phyloP scores from a whole-genome alignment of 2,329 filamentous ascomycete species.

The Escovopsis sp. region DNA sequence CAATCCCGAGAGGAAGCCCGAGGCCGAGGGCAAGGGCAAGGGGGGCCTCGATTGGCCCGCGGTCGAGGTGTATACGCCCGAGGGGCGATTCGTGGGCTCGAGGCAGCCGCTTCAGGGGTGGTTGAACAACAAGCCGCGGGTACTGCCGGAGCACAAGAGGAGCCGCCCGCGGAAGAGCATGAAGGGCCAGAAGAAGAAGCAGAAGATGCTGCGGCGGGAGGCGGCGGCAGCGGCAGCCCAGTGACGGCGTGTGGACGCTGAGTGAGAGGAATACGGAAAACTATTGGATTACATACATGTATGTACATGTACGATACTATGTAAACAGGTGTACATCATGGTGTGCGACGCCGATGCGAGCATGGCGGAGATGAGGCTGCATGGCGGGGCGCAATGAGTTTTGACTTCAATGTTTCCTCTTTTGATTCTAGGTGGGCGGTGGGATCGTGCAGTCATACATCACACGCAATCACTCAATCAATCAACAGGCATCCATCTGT shows the following conservation, averaged over 20 bases:
- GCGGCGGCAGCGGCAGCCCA: not conserved
- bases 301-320: no score
- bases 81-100: slow-evolving; percentile 62
- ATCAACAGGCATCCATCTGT: no score
- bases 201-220: slow-evolving; percentile 15
- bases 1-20: not conserved
- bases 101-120: slow-evolving; percentile 59
- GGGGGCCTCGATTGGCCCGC: slow-evolving; percentile 41
- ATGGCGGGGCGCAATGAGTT: no score
- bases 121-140: slow-evolving; percentile 42
- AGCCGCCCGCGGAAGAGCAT: slow-evolving; percentile 53
- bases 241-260: slow-evolving; percentile 2
- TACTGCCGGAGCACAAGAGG: slow-evolving; percentile 32
- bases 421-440: no score
- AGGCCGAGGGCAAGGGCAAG: not conserved
- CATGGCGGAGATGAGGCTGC: no score
- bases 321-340: no score
- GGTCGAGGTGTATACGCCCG: slow-evolving; percentile 73
- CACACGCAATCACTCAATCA: no score
- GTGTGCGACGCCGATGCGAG: not conserved
- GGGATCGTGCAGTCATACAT: no score
- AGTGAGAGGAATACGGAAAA: no score
- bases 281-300: no score
- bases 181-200: slow-evolving; percentile 40
- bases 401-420: no score